These are phyloP conservation scores for Scenedesmus sp. DNA, from an alignment of 163 green algal species.

Conservation along the genomic window DNA sequence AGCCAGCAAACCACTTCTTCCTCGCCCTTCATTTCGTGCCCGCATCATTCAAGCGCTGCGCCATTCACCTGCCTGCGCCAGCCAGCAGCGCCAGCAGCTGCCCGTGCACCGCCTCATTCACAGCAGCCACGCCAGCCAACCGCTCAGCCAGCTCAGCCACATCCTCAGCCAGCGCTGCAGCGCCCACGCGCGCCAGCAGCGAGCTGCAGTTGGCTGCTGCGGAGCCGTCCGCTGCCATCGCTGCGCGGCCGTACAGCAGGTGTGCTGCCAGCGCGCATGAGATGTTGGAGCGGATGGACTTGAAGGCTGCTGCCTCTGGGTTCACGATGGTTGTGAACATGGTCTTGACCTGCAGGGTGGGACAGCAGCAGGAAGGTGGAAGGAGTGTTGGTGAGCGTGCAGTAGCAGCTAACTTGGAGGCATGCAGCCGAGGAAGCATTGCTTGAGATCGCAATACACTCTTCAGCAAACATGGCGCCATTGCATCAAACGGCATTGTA, in stretches of 20 bases:
- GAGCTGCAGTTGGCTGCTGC: conserved; percentile 5
- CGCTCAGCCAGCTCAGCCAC: conserved; percentile 62
- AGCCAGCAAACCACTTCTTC: neutral
- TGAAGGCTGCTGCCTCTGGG: conserved; percentile 58
- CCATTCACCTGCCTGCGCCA: neutral
- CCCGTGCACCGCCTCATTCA: conserved; percentile 73
- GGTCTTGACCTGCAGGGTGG: conserved; percentile 24
- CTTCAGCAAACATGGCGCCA: neutral
- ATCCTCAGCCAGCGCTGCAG: conserved; percentile 64
- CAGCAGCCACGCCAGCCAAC: conserved; percentile 63
- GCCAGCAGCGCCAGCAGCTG: conserved; percentile 54
- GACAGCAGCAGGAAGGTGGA: neutral
- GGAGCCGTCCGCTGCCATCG: neutral
- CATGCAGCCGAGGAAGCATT: neutral
- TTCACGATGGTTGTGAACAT: conserved; percentile 60
- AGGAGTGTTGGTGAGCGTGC: neutral
- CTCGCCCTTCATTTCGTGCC: neutral
- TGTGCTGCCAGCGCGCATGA: conserved; percentile 50
- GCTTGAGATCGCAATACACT: no score
- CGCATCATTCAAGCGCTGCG: neutral
- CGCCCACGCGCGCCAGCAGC: conserved; percentile 71
- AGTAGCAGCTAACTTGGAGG: neutral
- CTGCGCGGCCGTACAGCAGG: conserved; percentile 49
- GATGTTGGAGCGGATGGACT: conserved; percentile 59
- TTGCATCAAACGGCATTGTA: neutral